Conservation (phyloP, 2,329 filamentous ascomycete genomes). For the Drechslerella stenobrocha region DNA sequence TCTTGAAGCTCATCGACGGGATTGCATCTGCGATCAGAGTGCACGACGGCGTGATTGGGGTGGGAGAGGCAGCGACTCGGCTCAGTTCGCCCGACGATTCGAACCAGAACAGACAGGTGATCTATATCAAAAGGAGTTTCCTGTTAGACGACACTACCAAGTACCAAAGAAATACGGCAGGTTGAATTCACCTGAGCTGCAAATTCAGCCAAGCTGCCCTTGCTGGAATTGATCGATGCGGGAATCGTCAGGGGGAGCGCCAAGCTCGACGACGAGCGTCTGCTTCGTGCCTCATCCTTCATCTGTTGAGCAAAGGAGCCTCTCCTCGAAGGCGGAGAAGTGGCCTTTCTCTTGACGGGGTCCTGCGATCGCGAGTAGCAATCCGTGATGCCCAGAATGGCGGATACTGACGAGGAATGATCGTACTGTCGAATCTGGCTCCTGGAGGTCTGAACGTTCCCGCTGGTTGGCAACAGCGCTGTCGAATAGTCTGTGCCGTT, state of each 20-base stretch:
- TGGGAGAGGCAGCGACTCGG: slow-evolving; percentile 62
- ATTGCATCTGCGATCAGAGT: slow-evolving; percentile 70
- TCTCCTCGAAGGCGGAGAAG: slow-evolving; percentile 33
- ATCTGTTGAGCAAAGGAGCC: slow-evolving; percentile 43
- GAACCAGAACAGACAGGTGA: slow-evolving; percentile 98
- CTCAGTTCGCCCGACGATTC: slow-evolving; percentile 80
- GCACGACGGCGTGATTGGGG: slow-evolving; percentile 57
- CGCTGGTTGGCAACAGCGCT: slow-evolving; percentile 34
- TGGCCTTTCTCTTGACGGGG: slow-evolving; percentile 35
- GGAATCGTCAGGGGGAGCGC: slow-evolving; percentile 60
- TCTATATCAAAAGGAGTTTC: slow-evolving; percentile 60
- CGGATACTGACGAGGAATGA: slow-evolving; percentile 22
- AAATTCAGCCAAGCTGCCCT: slow-evolving; percentile 78
- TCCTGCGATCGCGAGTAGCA: slow-evolving; percentile 17
- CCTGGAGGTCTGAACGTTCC: slow-evolving; percentile 35
- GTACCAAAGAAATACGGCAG: neutral
- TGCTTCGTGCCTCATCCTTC: slow-evolving; percentile 27
- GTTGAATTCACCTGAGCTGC: slow-evolving; percentile 70
- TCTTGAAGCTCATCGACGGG: slow-evolving; percentile 78
- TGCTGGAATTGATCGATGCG: slow-evolving; percentile 71
- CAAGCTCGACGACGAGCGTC: slow-evolving; percentile 26
- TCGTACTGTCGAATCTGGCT: slow-evolving; percentile 33
- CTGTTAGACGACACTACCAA: slow-evolving; percentile 39
- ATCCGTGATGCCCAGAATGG: slow-evolving; percentile 37
- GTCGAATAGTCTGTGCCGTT: slow-evolving; percentile 30